Evolutionary conservation across 176 grass and related monocot genomes (phyloP).

Genomic region (Rhynchospora tenuis): DNA sequence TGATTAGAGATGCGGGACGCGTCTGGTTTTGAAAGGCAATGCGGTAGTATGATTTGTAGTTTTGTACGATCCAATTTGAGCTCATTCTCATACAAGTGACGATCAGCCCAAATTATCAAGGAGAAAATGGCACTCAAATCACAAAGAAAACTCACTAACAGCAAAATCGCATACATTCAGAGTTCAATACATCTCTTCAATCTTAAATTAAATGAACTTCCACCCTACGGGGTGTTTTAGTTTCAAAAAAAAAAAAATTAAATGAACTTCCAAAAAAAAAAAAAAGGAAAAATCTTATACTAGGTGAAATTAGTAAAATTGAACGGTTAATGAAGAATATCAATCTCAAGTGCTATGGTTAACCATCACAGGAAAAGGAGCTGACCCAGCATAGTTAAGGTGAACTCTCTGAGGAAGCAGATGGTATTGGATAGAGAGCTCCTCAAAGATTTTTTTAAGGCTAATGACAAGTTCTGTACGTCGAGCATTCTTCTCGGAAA

Average conservation of each 20-base stretch:
- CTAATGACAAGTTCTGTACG: conserved; percentile 77
- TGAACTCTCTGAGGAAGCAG: conserved; percentile 71
- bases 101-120: background rate
- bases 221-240: too few relatives aligned
- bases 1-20: background rate
- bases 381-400: conserved; percentile 44
- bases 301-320: conserved; percentile 1
- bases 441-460: conserved; percentile 88
- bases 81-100: background rate
- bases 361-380: conserved; percentile 37
- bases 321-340: background rate
- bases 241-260: too few relatives aligned
- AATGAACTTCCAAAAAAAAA: background rate
- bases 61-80: background rate
- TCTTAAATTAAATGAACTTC: background rate
- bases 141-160: background rate
- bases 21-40: background rate
- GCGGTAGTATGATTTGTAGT: background rate
- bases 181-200: background rate
- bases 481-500: conserved; percentile 65
- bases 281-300: background rate
- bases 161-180: background rate
- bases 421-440: conserved; percentile 53
- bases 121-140: background rate
- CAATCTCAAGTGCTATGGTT: conserved; percentile 25